These are phyloP conservation scores for Clathrus columnatus DNA, from an alignment of 768 basidiomycete genomes.

Conservation along the genomic window DNA sequence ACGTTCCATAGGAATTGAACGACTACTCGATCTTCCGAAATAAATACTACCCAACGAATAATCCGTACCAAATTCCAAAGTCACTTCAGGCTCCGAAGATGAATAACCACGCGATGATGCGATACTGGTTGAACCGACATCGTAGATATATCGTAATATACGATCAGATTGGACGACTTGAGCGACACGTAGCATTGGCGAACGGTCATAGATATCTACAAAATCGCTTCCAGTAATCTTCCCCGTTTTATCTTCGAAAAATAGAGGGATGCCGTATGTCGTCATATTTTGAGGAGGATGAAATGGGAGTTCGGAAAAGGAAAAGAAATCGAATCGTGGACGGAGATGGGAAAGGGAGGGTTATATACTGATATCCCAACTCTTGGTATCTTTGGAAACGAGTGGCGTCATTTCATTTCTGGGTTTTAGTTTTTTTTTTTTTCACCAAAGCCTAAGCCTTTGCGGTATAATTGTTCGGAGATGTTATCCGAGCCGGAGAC, in stretches of 20 bases:
- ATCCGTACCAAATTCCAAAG: slow-evolving; percentile 52
- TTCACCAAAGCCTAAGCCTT: neutral
- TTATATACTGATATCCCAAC: too few relatives aligned
- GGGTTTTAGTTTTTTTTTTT: neutral
- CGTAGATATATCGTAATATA: neutral
- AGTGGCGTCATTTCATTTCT: too few relatives aligned
- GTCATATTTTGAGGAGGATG: too few relatives aligned
- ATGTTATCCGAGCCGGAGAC: neutral
- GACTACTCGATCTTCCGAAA: slow-evolving; percentile 35
- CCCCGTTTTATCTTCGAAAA: slow-evolving; percentile 63
- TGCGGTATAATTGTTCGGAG: neutral
- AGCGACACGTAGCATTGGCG: slow-evolving; percentile 52
- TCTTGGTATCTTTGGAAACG: too few relatives aligned
- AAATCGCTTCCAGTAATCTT: slow-evolving; percentile 49
- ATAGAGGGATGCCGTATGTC: slow-evolving; percentile 37
- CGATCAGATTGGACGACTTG: slow-evolving; percentile 12
- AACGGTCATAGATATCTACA: slow-evolving; percentile 69
- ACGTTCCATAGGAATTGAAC: slow-evolving; percentile 48
- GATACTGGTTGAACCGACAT: neutral
- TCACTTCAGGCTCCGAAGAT: slow-evolving; percentile 41
- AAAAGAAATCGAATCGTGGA: too few relatives aligned
- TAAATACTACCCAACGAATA: slow-evolving; percentile 52
- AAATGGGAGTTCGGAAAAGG: too few relatives aligned
- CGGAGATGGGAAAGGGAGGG: neutral
- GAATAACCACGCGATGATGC: slow-evolving; percentile 25